Base-by-base conservation (phyloP, 2,329 filamentous ascomycete species). In the Huntiella moniliformis region DNA sequence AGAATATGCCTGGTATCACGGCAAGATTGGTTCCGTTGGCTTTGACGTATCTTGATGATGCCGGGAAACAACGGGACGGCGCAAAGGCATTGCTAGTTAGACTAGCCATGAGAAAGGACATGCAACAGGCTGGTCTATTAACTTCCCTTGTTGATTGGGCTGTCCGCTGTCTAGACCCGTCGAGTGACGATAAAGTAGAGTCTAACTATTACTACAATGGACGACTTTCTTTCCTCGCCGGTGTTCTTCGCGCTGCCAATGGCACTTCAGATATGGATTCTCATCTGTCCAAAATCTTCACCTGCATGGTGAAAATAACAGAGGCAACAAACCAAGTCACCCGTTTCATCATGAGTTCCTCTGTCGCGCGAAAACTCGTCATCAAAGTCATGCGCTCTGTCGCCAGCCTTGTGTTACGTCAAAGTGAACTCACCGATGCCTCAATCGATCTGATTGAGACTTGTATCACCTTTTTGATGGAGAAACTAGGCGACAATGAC, bases 1-100 rank as follows among this genome's bases (percentile, higher is more conserved):
- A 58, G 1, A 62, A 73, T 31, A 63, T 85, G 1, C 85, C 88
- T 0, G 72, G 72, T 2, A 72, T 95, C 47, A 73, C 83, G 0
- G 63, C 73, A 4, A 72, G 84, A 11, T 66, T 91, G 7, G 64
- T 94, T 4, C 73, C 75, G 0, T 60, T 93, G 18, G 82, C 78
- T 5, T 64, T 85, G 45, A 69, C 72, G 47, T 83, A 85, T 56
- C 70, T 96, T 12, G 66, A 73, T 4, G 75, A 73, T 1, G 71
- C 88, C 0, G 85, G 87, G 0, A 95, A 93, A 55, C 88, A 95
- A 57, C 75, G 83, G 48, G 84, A 91, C 60, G 85, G 86, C 7
- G 87, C 91, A n/a, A 85, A 80, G 49, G 69, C 74, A 2, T 67
- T 96, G 17, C 67, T 98, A 5, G 82, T 93, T 13, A 74, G 86